A percentile compares a stretch with the other conserved stretches of the same genome.
Conservation (phyloP, 768 basidiomycete species). For the Tubosaeta brunneosetosa region DNA sequence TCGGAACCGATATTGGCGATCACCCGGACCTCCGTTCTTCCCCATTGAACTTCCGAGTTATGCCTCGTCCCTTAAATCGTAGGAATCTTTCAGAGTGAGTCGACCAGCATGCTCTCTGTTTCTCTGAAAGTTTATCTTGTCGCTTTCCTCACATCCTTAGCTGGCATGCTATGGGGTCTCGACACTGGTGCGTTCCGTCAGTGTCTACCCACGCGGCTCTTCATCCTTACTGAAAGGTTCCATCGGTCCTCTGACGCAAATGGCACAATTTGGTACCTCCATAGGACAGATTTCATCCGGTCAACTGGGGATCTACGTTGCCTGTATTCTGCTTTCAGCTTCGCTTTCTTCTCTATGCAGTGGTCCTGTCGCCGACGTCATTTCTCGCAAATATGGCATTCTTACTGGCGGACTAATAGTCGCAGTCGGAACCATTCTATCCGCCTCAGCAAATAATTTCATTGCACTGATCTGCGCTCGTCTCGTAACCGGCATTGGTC, state of each 20-base stretch:
- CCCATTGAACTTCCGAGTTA: background rate
- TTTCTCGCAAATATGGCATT: slow-evolving; percentile 44
- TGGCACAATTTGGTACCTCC: slow-evolving; percentile 39
- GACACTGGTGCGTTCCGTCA: too few species aligned
- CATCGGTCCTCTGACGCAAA: slow-evolving; percentile 43
- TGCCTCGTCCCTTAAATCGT: too few species aligned
- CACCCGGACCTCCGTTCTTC: background rate
- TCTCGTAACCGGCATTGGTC: slow-evolving; percentile 42
- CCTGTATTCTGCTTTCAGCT: slow-evolving; percentile 40
- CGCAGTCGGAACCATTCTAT: slow-evolving; percentile 38
- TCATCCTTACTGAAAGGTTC: slow-evolving; percentile 19
- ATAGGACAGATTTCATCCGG: slow-evolving; percentile 37
- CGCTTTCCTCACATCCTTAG: too few species aligned
- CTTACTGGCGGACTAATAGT: slow-evolving; percentile 40
- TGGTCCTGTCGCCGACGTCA: too few species aligned
- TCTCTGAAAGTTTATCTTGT: too few species aligned
- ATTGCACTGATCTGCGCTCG: slow-evolving; percentile 40
- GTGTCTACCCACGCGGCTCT: too few species aligned
- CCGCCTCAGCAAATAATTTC: slow-evolving; percentile 33
- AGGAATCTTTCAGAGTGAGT: too few species aligned
- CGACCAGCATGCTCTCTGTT: too few species aligned
- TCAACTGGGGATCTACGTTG: slow-evolving; percentile 42
- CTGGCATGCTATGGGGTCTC: too few species aligned
- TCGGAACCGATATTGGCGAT: background rate
- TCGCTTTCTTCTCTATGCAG: too few species aligned